Conservation (phyloP, 2,329 filamentous ascomycete species). For the Stenocarpella maydis region DNA sequence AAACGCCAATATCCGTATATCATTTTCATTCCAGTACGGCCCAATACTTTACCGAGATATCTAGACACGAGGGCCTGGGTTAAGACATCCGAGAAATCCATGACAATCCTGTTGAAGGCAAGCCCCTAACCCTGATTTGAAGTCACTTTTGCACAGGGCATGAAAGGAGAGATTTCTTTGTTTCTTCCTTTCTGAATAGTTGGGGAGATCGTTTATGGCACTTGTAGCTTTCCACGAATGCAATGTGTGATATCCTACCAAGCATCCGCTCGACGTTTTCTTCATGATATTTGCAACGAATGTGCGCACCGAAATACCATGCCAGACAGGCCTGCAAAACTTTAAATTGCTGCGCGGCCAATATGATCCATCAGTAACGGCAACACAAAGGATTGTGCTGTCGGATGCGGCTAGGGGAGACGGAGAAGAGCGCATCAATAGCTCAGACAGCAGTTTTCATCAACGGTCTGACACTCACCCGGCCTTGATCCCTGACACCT, state of each 20-base stretch:
- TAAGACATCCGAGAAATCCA: too few species aligned
- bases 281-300: neutral
- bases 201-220: too few species aligned
- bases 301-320: neutral
- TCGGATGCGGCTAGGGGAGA: neutral
- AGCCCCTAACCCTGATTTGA: too few species aligned
- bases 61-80: too few species aligned
- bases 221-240: too few species aligned
- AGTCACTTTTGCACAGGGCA: too few species aligned
- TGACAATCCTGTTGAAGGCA: too few species aligned
- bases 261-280: neutral
- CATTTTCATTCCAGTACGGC: too few species aligned
- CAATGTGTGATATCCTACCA: too few species aligned
- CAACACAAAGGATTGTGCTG: neutral
- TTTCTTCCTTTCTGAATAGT: too few species aligned
- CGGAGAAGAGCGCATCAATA: conserved; percentile 1
- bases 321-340: neutral
- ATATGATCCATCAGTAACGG: neutral
- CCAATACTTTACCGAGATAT: neutral
- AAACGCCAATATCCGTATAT: conserved; percentile 31
- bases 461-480: neutral
- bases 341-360: neutral
- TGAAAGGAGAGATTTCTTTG: too few species aligned
- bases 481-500: neutral
- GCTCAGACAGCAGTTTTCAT: neutral